phyloP scores from a whole-genome alignment of 169 alveolate species.

The Eimeria sp. region DNA sequence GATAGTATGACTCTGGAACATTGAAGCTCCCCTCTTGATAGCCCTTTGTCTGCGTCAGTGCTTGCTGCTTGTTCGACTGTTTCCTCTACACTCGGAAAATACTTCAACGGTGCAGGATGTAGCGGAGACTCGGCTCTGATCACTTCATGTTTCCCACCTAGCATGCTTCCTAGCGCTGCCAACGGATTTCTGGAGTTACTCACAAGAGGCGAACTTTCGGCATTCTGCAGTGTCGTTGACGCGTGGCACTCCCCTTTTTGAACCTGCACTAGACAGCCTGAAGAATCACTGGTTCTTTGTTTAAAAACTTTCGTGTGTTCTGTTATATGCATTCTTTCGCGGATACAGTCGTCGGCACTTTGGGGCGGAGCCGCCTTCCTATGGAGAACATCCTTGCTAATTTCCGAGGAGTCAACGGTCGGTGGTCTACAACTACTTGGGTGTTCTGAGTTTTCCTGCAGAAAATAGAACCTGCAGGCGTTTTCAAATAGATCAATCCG shows the following conservation, averaged over 20 bases:
- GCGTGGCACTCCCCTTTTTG: conserved; percentile 54
- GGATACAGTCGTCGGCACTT: not conserved
- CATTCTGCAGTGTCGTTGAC: not conserved
- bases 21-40: not conserved
- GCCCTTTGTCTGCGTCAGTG: too few relatives aligned
- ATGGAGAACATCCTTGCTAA: not conserved
- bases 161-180: not conserved
- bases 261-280: not conserved
- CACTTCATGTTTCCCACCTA: not conserved
- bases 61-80: not conserved
- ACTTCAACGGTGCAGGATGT: not conserved
- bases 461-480: not conserved
- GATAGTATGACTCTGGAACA: not conserved
- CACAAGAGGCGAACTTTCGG: not conserved
- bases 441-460: not conserved
- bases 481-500: not conserved
- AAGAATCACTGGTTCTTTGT: not conserved
- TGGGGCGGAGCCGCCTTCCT: not conserved
- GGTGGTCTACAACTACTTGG: not conserved
- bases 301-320: not conserved
- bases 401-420: not conserved
- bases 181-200: not conserved
- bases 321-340: too few relatives aligned
- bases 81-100: not conserved
- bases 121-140: not conserved